Evolutionary conservation across 768 basidiomycete genomes (phyloP).

Genomic region (Mycena crocata): DNA sequence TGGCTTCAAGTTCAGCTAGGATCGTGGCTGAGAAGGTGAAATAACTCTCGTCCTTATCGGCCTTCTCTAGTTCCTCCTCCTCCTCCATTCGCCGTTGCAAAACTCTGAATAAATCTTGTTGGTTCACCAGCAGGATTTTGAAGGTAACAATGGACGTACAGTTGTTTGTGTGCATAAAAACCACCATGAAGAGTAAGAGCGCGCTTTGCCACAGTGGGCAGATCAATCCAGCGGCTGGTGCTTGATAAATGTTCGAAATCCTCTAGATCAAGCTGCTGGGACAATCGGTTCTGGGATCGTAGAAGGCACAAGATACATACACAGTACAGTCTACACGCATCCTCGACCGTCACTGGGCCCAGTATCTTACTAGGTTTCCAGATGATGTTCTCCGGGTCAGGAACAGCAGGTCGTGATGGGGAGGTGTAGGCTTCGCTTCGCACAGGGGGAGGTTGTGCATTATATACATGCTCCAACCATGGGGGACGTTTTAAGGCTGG

Average conservation of each 20-base stretch:
- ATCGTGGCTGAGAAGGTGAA: too few relatives aligned
- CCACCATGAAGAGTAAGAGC: conserved; percentile 18
- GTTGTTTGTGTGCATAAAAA: conserved; percentile 1
- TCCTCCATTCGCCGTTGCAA: too few relatives aligned
- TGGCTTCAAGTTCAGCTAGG: too few relatives aligned
- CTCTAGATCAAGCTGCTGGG: conserved; percentile 1
- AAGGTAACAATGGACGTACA: neutral
- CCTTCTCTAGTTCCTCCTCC: too few relatives aligned
- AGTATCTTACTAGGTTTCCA: conserved; percentile 7
- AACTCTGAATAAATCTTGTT: too few relatives aligned
- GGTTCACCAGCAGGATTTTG: too few relatives aligned
- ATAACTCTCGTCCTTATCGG: too few relatives aligned
- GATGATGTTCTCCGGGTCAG: conserved; percentile 4
- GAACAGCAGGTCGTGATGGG: neutral
- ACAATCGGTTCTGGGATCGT: too few relatives aligned
- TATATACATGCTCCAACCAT: neutral
- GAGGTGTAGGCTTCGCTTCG: neutral
- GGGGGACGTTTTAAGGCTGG: neutral
- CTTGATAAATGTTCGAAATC: conserved; percentile 6
- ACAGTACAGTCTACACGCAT: conserved; percentile 21
- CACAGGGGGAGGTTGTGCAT: neutral
- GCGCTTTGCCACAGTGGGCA: conserved; percentile 13
- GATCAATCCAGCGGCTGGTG: conserved; percentile 8
- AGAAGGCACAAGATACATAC: neutral
- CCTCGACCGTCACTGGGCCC: conserved; percentile 9